Evolutionary conservation across 2,329 filamentous ascomycete species (phyloP).

Genomic region (Xenoacremonium recifei): DNA sequence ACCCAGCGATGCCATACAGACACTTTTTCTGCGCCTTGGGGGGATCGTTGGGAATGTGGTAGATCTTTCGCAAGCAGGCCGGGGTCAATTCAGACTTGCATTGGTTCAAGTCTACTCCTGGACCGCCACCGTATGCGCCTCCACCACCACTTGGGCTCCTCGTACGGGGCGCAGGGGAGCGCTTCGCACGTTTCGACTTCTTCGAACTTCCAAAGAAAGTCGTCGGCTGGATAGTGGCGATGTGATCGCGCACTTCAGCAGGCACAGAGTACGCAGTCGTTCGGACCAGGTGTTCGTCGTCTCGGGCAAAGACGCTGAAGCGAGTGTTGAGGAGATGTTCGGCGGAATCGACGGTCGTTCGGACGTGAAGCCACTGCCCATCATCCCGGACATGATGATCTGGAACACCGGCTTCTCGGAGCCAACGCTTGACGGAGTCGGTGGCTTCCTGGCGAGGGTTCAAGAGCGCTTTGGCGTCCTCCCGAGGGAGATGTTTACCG

Average conservation of each 20-base stretch:
- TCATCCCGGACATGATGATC: conserved; percentile 34
- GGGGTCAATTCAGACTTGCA: conserved; percentile 43
- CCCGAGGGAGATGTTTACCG: conserved; percentile 46
- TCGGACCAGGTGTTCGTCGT: conserved; percentile 41
- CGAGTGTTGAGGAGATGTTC: conserved; percentile 46
- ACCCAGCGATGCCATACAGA: conserved; percentile 59
- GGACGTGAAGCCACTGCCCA: conserved; percentile 41
- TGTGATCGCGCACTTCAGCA: conserved; percentile 22
- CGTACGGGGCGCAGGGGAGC: not conserved
- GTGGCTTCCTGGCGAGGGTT: conserved; percentile 39
- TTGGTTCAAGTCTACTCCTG: conserved; percentile 12
- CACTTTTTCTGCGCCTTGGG: conserved; percentile 59
- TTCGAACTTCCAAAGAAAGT: conserved; percentile 28
- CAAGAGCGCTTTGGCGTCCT: conserved; percentile 49
- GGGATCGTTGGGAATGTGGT: conserved; percentile 45
- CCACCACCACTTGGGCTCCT: too few species aligned
- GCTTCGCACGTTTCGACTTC: not conserved
- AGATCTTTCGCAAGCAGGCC: conserved; percentile 42
- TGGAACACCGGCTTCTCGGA: conserved; percentile 37
- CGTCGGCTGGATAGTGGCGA: conserved; percentile 50
- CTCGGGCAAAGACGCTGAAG: conserved; percentile 37
- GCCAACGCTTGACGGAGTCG: conserved; percentile 43
- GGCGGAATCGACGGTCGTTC: conserved; percentile 37
- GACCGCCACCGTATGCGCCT: conserved; percentile 4
- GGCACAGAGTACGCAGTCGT: conserved; percentile 41